Base-by-base conservation (phyloP, 169 alveolate genomes). In the Plasmodium adleri region DNA sequence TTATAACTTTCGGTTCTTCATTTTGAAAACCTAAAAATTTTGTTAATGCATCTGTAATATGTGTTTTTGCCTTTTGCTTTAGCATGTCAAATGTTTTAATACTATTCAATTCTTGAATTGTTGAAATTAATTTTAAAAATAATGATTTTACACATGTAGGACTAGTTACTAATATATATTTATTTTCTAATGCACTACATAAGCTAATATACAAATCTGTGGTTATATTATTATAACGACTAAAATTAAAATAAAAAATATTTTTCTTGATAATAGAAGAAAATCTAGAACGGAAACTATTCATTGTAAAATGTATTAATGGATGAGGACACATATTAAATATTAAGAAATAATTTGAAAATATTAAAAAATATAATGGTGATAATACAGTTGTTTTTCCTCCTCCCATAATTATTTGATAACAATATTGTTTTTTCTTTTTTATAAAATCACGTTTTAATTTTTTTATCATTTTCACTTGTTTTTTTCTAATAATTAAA, bases 351-450 rank as follows among this genome's bases (percentile, higher is more conserved):
- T 94, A 78, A 32, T 73, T 86, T 24, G 90, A 73, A 67, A 86
- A 86, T 12, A 86, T 86, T 86, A 86, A 71, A 86, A 86, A 86
- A 63, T 59, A 86, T 49, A 94, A 88, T 17, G 96, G 96, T 0
- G 95, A 93, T 26, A 94, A 94, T 22, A 97, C 98, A 0, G 98
- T 97, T 26, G 99, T 97, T 94, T 97, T 97, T 12, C 99, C 99
- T 5, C 97, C 97, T 49, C 99, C 99, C 99, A 97, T 97, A 47
- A 97, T 95, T 97, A 96, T 96, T 92, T 97, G 99, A 91, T 97
- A 98, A 74, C 98, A 96, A 72, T 96, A 92, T 78, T 97, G 94
- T 62, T 72, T 85, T 45, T 96, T 96, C n/a, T 63, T 89, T 66
- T 74, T 85, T 62, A 93, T 94, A 47, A 93, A 93, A 64, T 91